Evolutionary conservation across 176 grass and related monocot genomes (phyloP), one percentile per base, ranked within the genome.

Genomic region (Saccharum spontaneum): DNA sequence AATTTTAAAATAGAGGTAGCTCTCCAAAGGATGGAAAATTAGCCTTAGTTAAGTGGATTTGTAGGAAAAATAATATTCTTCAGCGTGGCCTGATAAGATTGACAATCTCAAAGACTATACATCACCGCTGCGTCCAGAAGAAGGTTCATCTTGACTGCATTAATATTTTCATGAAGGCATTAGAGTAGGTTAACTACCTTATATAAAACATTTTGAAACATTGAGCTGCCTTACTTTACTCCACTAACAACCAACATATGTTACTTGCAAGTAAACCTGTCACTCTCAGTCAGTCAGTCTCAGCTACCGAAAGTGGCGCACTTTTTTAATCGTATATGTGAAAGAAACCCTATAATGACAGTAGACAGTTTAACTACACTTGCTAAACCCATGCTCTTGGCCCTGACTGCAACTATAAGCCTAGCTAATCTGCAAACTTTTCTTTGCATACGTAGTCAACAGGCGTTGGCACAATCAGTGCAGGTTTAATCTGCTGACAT

Each of bases 141-240:
- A 69, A 59, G 10, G 23, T 85, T 77, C 73, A 8, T 70, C 45
- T 85, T 78, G 26, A 69, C 75, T 50, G 8, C 38, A 61, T 78
- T n/a, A 40, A n/a, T 70, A 52, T 70, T 85, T 57, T 34, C 43
- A 45, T 45, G 5, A 64, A 45, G 59, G 26, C 3, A 45, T 1
- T 49, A 40, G 13, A 40, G 54, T 22, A 31, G 54, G 66, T 26
- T 62, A 79, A 48, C 62, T 54, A 71, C 50, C 67, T 61, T 59
- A n/a, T 34, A 39, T 40, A 54, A 71, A 28, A 33, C 12, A 14
- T 28, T 12, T 2, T 23, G 4, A 71, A 22, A 34, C 8, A 9
- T 10, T 12, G 1, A 71, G 2, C 30, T 1, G 4, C 13, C 46
- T 49, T 86, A 36, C 30, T 13, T 49, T 49, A 57, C 4, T 39